phyloP scores from a whole-genome alignment of 2,329 filamentous ascomycete species.

The Dactylellina cionopaga region DNA sequence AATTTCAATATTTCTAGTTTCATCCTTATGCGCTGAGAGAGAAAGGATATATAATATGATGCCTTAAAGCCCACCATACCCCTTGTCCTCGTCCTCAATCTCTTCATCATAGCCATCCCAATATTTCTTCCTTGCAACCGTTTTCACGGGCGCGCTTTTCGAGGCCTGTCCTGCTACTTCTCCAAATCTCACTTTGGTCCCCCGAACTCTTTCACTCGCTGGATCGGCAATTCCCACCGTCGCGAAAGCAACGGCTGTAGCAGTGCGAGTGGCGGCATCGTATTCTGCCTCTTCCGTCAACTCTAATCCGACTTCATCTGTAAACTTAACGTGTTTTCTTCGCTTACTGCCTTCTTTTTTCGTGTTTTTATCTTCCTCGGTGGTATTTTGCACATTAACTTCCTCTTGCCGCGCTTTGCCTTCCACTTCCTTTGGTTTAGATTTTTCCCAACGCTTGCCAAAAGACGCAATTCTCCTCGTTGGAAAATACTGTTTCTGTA shows the following conservation, averaged over 20 bases:
- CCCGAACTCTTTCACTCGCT: not conserved
- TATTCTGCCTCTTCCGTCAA: not conserved
- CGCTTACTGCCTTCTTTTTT: not conserved
- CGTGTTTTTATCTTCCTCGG: not conserved
- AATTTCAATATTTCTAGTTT: too few species aligned
- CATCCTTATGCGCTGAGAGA: too few species aligned
- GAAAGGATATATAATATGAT: too few species aligned
- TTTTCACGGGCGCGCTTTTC: not conserved
- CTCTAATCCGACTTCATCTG: not conserved
- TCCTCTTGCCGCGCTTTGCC: not conserved
- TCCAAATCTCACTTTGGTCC: constrained; percentile 16
- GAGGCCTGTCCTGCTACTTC: not conserved
- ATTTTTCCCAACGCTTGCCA: too few species aligned
- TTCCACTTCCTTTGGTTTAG: not conserved
- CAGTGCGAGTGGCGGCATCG: not conserved
- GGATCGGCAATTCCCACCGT: not conserved
- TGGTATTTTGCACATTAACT: too few species aligned
- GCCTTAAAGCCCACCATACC: not conserved
- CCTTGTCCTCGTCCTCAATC: not conserved
- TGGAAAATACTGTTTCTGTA: too few species aligned
- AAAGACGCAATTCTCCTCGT: too few species aligned
- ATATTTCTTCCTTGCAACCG: not conserved
- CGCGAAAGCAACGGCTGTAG: too few species aligned
- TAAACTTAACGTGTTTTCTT: not conserved
- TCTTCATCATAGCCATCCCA: not conserved